Base-by-base conservation (phyloP, 2,329 filamentous ascomycete genomes). In the Fusarium udum region DNA sequence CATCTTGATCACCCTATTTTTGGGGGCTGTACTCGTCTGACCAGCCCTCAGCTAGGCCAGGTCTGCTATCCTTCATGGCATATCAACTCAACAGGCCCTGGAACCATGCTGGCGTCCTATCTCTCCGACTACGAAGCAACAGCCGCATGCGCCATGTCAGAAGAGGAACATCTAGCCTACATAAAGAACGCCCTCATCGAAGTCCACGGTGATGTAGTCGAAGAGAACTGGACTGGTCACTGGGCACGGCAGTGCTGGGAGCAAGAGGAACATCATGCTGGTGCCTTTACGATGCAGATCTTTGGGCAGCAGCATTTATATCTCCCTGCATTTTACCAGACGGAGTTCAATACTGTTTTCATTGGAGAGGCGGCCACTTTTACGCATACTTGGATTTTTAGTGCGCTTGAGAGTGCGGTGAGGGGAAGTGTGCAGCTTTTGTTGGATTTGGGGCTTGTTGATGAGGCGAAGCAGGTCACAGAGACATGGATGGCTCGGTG, bases 241-340 rank as follows among this genome's bases (percentile, higher is more conserved):
- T 90, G 86, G 66, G 84, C 88, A n/a, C 84, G 89, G 1, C 86
- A 87, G 49, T 91, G 89, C 78, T 91, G 89, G 89, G 84, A 88
- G 64, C 76, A 83, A 4, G 86, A 90, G 48, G 85, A 88, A 72
- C 85, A 88, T 62, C 85, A 90, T 67, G 87, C 86, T 2, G 88
- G 87, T 31, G 86, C 87, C 5, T 91, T 88, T 86, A 84, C 86
- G 1, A 75, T 80, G 32, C 88, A 88, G 2, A 78, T 82, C 1
- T 82, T 87, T 3, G 85, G 85, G 0, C 89, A 90, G 77, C 88
- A 91, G 71, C 84, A 90, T 37, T 74, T 91, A 10, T 91, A 89
- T 66, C 79, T 91, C 5, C 89, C 90, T 0, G 87, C 88, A 0
- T 91, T 89, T 73, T 90, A 88, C 71, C 83, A 88, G 70, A 91